These are phyloP conservation scores for Tulasnella sp. DNA, from an alignment of 768 basidiomycete species.

Conservation along the genomic window DNA sequence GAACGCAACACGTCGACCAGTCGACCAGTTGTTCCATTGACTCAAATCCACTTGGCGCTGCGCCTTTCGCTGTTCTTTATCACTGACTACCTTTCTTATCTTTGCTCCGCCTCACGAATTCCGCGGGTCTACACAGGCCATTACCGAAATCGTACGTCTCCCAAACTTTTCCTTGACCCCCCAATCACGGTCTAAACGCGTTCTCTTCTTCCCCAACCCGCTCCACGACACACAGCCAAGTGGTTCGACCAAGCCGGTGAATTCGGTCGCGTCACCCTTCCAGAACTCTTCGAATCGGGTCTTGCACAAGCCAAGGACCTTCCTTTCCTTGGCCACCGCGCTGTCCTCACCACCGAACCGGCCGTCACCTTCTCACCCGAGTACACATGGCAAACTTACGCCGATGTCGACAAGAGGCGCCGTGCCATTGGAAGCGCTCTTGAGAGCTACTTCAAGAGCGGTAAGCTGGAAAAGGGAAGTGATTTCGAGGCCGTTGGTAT, in stretches of 20 bases:
- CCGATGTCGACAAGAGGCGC: conserved; percentile 64
- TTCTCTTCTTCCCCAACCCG: background rate
- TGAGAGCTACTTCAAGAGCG: conserved; percentile 58
- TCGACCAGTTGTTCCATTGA: background rate
- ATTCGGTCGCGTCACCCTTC: conserved; percentile 30
- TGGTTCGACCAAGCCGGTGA: conserved; percentile 27
- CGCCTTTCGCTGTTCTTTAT: background rate
- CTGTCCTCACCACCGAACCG: conserved; percentile 58
- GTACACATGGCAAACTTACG: conserved; percentile 75
- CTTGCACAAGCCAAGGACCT: conserved; percentile 47
- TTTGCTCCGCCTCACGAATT: background rate
- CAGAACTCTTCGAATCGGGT: conserved; percentile 65
- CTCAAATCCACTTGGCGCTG: background rate
- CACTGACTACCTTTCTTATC: background rate
- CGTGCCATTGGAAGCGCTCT: conserved; percentile 75
- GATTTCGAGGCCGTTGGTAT: conserved; percentile 67
- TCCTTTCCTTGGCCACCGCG: conserved; percentile 64
- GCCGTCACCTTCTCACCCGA: conserved; percentile 57
- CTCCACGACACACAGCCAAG: conserved; percentile 1
- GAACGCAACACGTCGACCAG: background rate
- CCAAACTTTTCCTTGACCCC: background rate
- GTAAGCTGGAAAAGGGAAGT: conserved; percentile 47
- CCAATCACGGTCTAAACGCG: background rate
- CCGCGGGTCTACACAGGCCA: conserved; percentile 10
- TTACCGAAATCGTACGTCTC: conserved; percentile 23